Base-by-base conservation (phyloP, 441 rosid species). In the Biscutella auriculata region DNA sequence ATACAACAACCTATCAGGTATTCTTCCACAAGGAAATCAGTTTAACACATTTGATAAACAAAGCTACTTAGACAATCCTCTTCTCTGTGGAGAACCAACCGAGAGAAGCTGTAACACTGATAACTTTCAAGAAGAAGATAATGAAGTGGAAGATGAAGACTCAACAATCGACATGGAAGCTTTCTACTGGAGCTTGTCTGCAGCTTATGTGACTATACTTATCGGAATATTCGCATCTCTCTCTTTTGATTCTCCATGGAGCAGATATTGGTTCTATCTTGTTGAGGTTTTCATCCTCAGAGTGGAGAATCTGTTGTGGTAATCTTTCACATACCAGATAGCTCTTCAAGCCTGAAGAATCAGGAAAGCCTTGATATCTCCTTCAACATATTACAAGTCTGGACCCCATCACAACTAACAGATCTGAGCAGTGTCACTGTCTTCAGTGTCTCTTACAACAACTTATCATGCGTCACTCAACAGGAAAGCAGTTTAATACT, bases 311-410 rank as follows among this genome's bases (percentile, higher is more conserved):
- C 1, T 12, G 16, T 46, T 26, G 3, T 46, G 10, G 50, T 45
- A 45, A n/a, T n/a, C n/a, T n/a, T n/a, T n/a, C n/a, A n/a, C n/a
- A 66, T 66, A 36, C 72, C 69, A 0, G 4, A 19, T 5, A 52
- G 54, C 4, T 51, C 51, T 19, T 44, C 57, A 2, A 3, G 43
- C 0, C 4, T 63, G n/a, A 27, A 43, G 17, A 15, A 52, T 13
- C 1, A 57, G 0, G 74, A 69, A n/a, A 57, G 65, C 14, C 40
- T 66, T 6, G 70, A 66, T 30, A 32, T 66, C 6, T 66, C 71
- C 0, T 42, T 6, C 28, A 70, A 70, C 48, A 59, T 2, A 0
- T 60, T 67, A 43, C 43, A 25, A 3, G 61, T 65, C 3, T 6
- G 1, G 2, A 57, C 67, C 34, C 72, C 69, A 1, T 10, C n/a